Evolutionary conservation across 495 filamentous ascomycete genomes (phyloP).

Genomic region (Penicillium goetzii): DNA sequence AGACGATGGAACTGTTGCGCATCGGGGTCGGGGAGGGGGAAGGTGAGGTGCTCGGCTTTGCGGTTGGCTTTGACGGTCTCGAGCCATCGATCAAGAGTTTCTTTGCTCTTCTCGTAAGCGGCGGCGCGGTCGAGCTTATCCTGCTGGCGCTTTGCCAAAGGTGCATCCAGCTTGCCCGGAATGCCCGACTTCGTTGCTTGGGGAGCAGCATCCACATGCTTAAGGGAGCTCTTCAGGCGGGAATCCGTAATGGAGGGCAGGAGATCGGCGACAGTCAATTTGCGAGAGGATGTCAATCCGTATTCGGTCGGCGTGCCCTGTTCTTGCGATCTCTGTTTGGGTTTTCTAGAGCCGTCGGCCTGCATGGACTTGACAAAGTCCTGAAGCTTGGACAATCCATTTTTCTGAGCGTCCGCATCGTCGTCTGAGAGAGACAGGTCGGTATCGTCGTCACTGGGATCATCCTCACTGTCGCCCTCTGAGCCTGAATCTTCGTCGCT

Average conservation of each 20-base stretch:
- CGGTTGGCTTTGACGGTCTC: constrained; percentile 95
- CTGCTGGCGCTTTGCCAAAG: constrained; percentile 86
- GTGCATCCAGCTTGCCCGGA: constrained; percentile 77
- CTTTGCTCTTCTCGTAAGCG: constrained; percentile 88
- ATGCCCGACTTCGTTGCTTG: constrained; percentile 51
- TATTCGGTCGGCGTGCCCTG: constrained; percentile 59
- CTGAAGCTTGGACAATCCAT: constrained; percentile 66
- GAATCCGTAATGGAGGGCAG: constrained; percentile 74
- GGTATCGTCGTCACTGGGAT: constrained; percentile 54
- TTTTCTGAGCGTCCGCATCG: constrained; percentile 59
- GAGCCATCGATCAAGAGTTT: constrained; percentile 86
- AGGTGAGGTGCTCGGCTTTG: constrained; percentile 87
- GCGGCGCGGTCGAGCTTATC: constrained; percentile 82
- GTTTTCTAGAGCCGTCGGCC: constrained; percentile 37
- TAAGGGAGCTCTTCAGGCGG: constrained; percentile 76
- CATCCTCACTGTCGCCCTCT: constrained; percentile 50
- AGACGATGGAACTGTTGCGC: constrained; percentile 49
- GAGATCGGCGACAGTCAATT: constrained; percentile 81
- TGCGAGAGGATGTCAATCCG: constrained; percentile 61
- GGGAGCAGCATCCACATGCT: constrained; percentile 59
- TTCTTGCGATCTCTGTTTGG: constrained; percentile 49
- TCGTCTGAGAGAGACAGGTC: constrained; percentile 59
- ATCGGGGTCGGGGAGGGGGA: constrained; percentile 79
- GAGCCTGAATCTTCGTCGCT: constrained; percentile 41
- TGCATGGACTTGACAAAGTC: constrained; percentile 72